Evolutionary conservation across 495 filamentous ascomycete genomes (phyloP), one percentile per base, ranked within the genome.

Genomic region (Clohesyomyces aquaticus): DNA sequence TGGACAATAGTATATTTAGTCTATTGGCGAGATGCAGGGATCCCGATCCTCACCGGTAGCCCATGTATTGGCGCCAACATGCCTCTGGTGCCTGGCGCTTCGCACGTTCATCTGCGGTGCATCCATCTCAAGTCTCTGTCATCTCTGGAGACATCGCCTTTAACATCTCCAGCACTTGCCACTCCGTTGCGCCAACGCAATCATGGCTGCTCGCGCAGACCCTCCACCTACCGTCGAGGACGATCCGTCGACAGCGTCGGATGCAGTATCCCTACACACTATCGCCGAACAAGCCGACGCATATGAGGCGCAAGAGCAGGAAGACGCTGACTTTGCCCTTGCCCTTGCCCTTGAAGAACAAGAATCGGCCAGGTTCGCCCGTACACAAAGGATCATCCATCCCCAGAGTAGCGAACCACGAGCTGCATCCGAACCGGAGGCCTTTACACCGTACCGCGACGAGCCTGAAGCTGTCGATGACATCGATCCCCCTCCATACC

Each of bases 221-320:
- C 21, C 9, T 8, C 35, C 35, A 16, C 16, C 16, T 16, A 8
- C 8, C 35, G 35, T 9, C 9, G 35, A 8, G 8, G 35, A 49
- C 21, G 46, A 49, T 22, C 46, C 46, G 12, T 19, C 46, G 3
- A 3, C 46, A 2, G 46, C 46, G 16, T 49, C 46, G 27, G 53
- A 55, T n/a, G 53, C 53, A 2, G 14, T 55, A 3, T 55, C 53
- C n/a, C 19, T 55, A 1, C 29, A 55, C 53, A 55, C 53, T 6
- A 55, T 55, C 53, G 53, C 53, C 29, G 53, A 55, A 2, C 29
- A 42, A 25, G 53, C 28, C 11, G 53, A 55, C 18, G 21, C n/a
- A 6, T 55, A 42, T 23, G 53, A 28, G 22, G 19, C 28, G 19
- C 53, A 55, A 19, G 53, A 42, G 53, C 53, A 55, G 27, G 29